phyloP scores from a whole-genome alignment of 2,329 filamentous ascomycete genomes.

The Ceratocystis diversiconidia region DNA sequence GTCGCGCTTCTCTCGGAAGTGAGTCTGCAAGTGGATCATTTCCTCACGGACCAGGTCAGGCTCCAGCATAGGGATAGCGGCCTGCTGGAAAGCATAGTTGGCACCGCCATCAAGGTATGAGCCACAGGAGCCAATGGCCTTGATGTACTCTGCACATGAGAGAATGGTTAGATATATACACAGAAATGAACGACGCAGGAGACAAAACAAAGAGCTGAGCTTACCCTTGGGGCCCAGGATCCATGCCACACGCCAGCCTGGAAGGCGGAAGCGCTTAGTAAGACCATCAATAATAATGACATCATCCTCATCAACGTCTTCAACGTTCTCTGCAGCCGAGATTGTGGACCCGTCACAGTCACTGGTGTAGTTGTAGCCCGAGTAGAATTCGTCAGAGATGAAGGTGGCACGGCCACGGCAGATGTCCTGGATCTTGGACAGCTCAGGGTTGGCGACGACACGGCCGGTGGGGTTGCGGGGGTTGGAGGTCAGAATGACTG shows the following conservation, averaged over 20 bases:
- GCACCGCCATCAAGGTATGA: conserved; percentile 90
- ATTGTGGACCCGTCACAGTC: conserved; percentile 84
- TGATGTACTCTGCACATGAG: conserved; percentile 58
- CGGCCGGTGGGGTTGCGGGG: conserved; percentile 87
- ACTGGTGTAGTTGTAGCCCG: conserved; percentile 88
- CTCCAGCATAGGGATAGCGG: conserved; percentile 84
- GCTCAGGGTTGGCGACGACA: conserved; percentile 69
- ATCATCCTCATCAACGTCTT: conserved; percentile 79
- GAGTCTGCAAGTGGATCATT: conserved; percentile 76
- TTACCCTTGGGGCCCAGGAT: conserved; percentile 71
- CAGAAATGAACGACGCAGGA: no score
- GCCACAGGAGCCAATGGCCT: conserved; percentile 81
- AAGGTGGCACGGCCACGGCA: conserved; percentile 81
- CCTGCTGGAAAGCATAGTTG: conserved; percentile 91
- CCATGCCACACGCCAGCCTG: conserved; percentile 94
- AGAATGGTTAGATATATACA: neutral
- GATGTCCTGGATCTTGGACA: conserved; percentile 83
- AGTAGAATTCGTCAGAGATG: conserved; percentile 95
- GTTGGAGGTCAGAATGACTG: conserved; percentile 87
- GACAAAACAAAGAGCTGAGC: conserved; percentile 12
- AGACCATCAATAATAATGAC: conserved; percentile 91
- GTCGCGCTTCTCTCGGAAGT: conserved; percentile 87
- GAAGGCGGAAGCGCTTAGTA: conserved; percentile 91
- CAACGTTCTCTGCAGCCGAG: conserved; percentile 75
- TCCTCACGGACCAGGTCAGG: conserved; percentile 65